These are phyloP conservation scores for Haematococcus lacustris DNA, from an alignment of 139 green algal genomes.

Conservation along the genomic window DNA sequence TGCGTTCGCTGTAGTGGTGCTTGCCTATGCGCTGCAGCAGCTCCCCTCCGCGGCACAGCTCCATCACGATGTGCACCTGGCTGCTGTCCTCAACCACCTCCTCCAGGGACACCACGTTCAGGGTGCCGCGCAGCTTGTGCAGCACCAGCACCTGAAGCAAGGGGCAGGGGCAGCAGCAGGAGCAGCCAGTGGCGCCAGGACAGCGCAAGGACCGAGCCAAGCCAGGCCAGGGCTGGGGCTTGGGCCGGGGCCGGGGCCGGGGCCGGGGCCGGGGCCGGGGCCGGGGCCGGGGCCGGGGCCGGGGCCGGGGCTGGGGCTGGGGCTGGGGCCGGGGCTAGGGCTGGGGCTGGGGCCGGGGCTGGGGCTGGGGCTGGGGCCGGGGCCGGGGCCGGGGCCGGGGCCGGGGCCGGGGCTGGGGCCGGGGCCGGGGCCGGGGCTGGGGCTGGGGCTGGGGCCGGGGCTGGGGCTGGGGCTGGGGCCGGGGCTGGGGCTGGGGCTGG, in stretches of 20 bases:
- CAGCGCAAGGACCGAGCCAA: not conserved
- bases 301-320: not conserved
- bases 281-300: too few relatives aligned
- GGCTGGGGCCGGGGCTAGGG: not conserved
- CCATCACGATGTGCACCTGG: slow-evolving; percentile 76
- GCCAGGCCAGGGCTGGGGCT: not conserved
- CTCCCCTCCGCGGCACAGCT: slow-evolving; percentile 77
- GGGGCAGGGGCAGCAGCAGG: not conserved
- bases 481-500: not conserved
- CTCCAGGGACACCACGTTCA: slow-evolving; percentile 76
- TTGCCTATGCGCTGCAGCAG: slow-evolving; percentile 62
- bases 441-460: not conserved
- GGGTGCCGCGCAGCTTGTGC: slow-evolving; percentile 55
- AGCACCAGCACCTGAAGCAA: slow-evolving; percentile 45
- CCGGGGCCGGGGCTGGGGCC: not conserved
- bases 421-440: not conserved
- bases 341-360: too few relatives aligned
- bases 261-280: not conserved
- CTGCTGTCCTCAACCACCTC: slow-evolving; percentile 71
- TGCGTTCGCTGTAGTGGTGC: slow-evolving; percentile 69
- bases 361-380: not conserved
- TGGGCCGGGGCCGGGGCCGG: not conserved
- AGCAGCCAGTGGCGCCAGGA: not conserved
- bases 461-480: not conserved
- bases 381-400: not conserved